Conservation (phyloP, 768 basidiomycete genomes). For the Hygrophorus pudorinus region DNA sequence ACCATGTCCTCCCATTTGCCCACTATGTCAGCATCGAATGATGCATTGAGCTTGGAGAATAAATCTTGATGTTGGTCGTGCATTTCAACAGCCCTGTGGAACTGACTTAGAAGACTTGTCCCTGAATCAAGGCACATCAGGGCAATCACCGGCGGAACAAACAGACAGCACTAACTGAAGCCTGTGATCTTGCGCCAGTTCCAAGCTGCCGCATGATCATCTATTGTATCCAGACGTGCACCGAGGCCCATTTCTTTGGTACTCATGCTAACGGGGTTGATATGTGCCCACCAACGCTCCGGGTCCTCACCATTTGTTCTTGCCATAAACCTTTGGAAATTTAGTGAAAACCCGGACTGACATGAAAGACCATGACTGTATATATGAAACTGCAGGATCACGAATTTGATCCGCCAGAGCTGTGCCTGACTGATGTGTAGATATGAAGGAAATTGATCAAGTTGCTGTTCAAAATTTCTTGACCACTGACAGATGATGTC, state of each 20-base stretch:
- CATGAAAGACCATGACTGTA: conserved; percentile 10
- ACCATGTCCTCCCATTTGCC: conserved; percentile 5
- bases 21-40: background rate
- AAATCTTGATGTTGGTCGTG: background rate
- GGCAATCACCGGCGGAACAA: background rate
- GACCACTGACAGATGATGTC: conserved; percentile 21
- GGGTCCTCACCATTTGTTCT: conserved; percentile 20
- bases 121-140: background rate
- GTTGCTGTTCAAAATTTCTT: background rate
- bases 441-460: conserved; percentile 3
- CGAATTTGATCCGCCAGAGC: background rate
- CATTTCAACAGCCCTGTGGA: conserved; percentile 1
- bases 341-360: conserved; percentile 9
- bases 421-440: background rate
- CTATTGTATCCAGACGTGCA: conserved; percentile 15
- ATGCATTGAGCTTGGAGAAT: background rate
- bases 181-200: conserved; percentile 15
- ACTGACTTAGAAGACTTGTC: background rate
- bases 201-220: conserved; percentile 18
- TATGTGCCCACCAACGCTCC: conserved; percentile 17
- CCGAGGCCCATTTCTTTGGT: conserved; percentile 22
- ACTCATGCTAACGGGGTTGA: conserved; percentile 17
- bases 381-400: conserved; percentile 10
- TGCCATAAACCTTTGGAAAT: conserved; percentile 14
- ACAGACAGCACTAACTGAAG: too few relatives aligned